phyloP scores from a whole-genome alignment of 78 protist species.

The Cavenderia fasciculata region DNA sequence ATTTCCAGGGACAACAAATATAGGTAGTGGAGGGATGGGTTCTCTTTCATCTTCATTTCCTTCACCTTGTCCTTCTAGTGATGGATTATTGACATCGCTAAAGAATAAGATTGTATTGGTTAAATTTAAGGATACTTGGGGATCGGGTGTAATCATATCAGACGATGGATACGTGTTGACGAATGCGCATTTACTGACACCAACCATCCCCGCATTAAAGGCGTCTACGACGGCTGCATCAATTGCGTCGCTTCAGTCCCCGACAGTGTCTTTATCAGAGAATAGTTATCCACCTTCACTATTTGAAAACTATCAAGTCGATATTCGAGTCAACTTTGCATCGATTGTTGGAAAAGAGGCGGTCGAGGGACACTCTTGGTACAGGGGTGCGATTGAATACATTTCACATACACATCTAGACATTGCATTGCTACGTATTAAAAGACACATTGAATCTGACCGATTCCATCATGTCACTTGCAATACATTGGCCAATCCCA shows the following conservation, averaged over 20 bases:
- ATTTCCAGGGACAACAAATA: too few relatives aligned
- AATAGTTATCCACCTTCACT: background rate
- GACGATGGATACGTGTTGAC: constrained; percentile 43
- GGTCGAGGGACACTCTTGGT: constrained; percentile 28
- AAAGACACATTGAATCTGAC: background rate
- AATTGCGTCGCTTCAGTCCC: background rate
- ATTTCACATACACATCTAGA: constrained; percentile 76
- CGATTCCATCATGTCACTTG: constrained; percentile 49
- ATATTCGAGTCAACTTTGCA: constrained; percentile 13
- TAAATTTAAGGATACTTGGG: constrained; percentile 73
- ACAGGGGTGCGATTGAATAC: constrained; percentile 54
- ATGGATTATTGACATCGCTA: background rate
- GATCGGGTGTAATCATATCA: constrained; percentile 61
- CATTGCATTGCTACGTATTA: constrained; percentile 45
- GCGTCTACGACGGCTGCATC: background rate
- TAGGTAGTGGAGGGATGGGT: too few relatives aligned
- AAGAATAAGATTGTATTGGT: constrained; percentile 51
- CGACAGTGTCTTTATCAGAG: background rate
- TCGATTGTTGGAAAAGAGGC: constrained; percentile 2
- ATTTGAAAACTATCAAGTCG: constrained; percentile 32
- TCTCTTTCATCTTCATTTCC: too few relatives aligned
- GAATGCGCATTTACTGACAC: constrained; percentile 65
- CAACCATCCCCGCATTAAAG: constrained; percentile 36
- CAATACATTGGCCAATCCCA: constrained; percentile 19
- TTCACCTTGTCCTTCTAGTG: too few relatives aligned